Percentiles rank a stretch among this genome's conserved stretches.
phyloP scores from a whole-genome alignment of 306 rosid genomes.

The Biancaea sappan region DNA sequence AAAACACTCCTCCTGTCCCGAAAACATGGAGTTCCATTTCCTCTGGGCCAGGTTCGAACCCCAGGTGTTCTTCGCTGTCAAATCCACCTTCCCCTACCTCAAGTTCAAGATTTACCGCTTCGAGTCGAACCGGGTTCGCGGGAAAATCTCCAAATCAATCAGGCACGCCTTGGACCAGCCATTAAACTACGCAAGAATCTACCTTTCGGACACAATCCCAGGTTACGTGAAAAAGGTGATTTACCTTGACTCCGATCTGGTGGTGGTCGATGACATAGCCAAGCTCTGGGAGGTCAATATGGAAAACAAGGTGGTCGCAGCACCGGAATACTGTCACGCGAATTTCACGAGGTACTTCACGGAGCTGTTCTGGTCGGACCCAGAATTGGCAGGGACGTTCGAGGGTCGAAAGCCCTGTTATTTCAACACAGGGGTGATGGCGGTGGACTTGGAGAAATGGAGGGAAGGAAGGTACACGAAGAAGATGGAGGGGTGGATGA shows the following conservation, averaged over 20 bases:
- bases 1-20: slow-evolving; percentile 59
- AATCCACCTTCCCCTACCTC: slow-evolving; percentile 55
- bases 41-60: slow-evolving; percentile 52
- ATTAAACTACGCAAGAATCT: slow-evolving; percentile 57
- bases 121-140: slow-evolving; percentile 47
- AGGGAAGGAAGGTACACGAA: slow-evolving; percentile 42
- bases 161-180: slow-evolving; percentile 67
- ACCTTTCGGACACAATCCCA: slow-evolving; percentile 51
- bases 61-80: slow-evolving; percentile 46
- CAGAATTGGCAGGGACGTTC: slow-evolving; percentile 26
- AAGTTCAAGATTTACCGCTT: slow-evolving; percentile 53
- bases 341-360: slow-evolving; percentile 59
- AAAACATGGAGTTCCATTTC: slow-evolving; percentile 55
- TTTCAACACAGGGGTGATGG: slow-evolving; percentile 65
- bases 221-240: slow-evolving; percentile 47
- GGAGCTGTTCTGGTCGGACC: slow-evolving; percentile 48
- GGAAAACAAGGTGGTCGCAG: slow-evolving; percentile 52
- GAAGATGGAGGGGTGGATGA: slow-evolving; percentile 62
- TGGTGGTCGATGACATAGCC: slow-evolving; percentile 57
- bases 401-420: slow-evolving; percentile 50
- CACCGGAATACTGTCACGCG: slow-evolving; percentile 62
- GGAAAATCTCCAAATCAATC: slow-evolving; percentile 53
- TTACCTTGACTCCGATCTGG: slow-evolving; percentile 57
- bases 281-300: slow-evolving; percentile 55
- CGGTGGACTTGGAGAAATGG: slow-evolving; percentile 56